phyloP scores from a whole-genome alignment of 345 rosid species.

The Corymbia maculata region DNA sequence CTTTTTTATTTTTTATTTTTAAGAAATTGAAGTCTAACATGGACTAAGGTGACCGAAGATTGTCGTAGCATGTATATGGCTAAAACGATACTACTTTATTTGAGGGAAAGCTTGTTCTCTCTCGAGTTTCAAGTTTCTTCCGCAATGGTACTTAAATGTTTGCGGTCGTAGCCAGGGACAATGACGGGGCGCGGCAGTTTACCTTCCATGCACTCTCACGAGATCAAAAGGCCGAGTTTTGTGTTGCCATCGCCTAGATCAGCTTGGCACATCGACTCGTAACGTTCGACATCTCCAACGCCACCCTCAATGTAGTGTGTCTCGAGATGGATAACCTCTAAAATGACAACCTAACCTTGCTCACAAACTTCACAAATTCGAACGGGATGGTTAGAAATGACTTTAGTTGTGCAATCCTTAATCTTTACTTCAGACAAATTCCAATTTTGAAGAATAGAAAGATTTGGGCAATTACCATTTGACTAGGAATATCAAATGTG shows the following conservation, averaged over 20 bases:
- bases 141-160: not conserved
- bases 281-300: fast-evolving
- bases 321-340: not conserved
- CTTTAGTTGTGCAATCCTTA: too few relatives aligned
- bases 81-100: too few relatives aligned
- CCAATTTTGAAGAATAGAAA: too few relatives aligned
- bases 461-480: too few relatives aligned
- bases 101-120: not conserved
- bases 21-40: not conserved
- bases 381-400: too few relatives aligned
- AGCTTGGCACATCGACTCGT: not conserved
- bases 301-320: not conserved
- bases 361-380: too few relatives aligned
- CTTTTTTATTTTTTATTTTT: too few relatives aligned
- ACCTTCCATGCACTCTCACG: not conserved
- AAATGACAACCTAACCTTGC: too few relatives aligned
- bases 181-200: not conserved
- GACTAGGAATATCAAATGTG: too few relatives aligned
- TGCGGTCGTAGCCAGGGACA: not conserved
- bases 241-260: not conserved
- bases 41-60: not conserved
- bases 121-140: not conserved
- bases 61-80: not conserved
- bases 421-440: too few relatives aligned
- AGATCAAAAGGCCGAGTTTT: not conserved